Evolutionary conservation across 2,329 filamentous ascomycete genomes (phyloP).

Genomic region (Pezicula carpinea): DNA sequence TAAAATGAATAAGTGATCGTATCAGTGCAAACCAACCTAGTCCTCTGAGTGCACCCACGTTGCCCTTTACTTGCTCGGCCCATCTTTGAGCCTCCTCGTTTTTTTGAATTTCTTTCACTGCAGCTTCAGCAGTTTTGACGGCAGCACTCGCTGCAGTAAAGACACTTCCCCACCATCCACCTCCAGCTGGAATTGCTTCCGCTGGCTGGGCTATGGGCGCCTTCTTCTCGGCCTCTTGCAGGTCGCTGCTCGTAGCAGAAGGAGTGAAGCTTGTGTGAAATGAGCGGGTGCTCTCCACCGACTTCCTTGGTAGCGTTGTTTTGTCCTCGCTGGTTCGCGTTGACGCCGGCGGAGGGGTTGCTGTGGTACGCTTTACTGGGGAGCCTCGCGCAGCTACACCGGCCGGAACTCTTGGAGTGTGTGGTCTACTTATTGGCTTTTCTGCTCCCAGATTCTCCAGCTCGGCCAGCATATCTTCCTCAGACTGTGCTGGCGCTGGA

Average conservation of each 20-base stretch:
- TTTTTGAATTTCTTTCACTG: conserved; percentile 91
- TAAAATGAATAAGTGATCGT: conserved; percentile 3
- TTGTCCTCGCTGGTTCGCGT: conserved; percentile 64
- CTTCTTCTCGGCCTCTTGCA: conserved; percentile 53
- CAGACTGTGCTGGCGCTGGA: conserved; percentile 32
- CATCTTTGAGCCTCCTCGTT: conserved; percentile 96
- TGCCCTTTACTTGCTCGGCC: conserved; percentile 89
- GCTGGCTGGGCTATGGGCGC: conserved; percentile 39
- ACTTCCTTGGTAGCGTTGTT: conserved; percentile 53
- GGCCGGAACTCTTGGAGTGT: conserved; percentile 68
- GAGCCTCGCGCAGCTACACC: not conserved
- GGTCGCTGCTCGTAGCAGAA: conserved; percentile 56
- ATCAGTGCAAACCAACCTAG: conserved; percentile 52
- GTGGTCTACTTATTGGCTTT: conserved; percentile 66
- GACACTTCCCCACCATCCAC: conserved; percentile 86
- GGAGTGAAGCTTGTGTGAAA: conserved; percentile 69
- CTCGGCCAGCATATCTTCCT: conserved; percentile 80
- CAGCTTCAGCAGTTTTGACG: conserved; percentile 86
- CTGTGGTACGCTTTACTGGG: conserved; percentile 44
- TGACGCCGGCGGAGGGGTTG: conserved; percentile 43
- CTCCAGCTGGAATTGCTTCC: conserved; percentile 39
- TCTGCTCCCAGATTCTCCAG: conserved; percentile 69
- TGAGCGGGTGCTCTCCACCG: conserved; percentile 69
- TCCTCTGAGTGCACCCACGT: conserved; percentile 72
- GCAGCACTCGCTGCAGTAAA: conserved; percentile 71